Conservation (phyloP, 2,329 filamentous ascomycete species). For the Exserohilum turcica region DNA sequence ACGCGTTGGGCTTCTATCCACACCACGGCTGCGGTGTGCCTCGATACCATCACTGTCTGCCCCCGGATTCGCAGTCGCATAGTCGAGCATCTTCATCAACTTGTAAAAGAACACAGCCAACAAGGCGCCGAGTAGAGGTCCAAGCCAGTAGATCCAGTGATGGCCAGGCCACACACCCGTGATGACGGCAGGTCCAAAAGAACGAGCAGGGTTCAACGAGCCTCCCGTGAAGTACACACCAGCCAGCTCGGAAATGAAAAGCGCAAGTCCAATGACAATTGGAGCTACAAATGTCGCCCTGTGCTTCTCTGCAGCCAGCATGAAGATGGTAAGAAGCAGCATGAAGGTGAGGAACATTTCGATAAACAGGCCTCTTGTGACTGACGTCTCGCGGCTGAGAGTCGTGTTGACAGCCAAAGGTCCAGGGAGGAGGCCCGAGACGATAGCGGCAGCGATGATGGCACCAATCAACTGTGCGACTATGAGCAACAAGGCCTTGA, state of each 20-base stretch:
- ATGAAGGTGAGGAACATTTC: conserved; percentile 58
- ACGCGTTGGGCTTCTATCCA: neutral
- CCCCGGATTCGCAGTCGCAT: conserved; percentile 57
- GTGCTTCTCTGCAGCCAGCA: conserved; percentile 51
- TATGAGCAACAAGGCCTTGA: conserved; percentile 51
- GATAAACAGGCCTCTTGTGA: conserved; percentile 55
- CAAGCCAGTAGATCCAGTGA: conserved; percentile 61
- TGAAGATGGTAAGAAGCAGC: conserved; percentile 57
- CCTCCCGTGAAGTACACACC: conserved; percentile 56
- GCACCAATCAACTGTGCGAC: conserved; percentile 53
- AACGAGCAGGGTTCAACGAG: conserved; percentile 56
- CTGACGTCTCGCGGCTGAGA: conserved; percentile 49
- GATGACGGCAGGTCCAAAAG: conserved; percentile 56
- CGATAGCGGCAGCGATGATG: conserved; percentile 53
- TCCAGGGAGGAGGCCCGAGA: conserved; percentile 53
- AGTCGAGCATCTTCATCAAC: conserved; percentile 56
- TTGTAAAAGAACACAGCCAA: conserved; percentile 57
- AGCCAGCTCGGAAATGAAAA: conserved; percentile 55
- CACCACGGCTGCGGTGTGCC: conserved; percentile 25
- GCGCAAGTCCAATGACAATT: conserved; percentile 51
- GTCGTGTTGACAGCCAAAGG: conserved; percentile 53
- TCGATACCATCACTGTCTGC: conserved; percentile 55
- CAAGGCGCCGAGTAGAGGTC: conserved; percentile 53
- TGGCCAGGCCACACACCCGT: conserved; percentile 50
- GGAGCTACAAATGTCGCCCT: conserved; percentile 49